Evolutionary conservation across 139 green algal genomes (phyloP).

Genomic region (Diplosphaera chodatii): DNA sequence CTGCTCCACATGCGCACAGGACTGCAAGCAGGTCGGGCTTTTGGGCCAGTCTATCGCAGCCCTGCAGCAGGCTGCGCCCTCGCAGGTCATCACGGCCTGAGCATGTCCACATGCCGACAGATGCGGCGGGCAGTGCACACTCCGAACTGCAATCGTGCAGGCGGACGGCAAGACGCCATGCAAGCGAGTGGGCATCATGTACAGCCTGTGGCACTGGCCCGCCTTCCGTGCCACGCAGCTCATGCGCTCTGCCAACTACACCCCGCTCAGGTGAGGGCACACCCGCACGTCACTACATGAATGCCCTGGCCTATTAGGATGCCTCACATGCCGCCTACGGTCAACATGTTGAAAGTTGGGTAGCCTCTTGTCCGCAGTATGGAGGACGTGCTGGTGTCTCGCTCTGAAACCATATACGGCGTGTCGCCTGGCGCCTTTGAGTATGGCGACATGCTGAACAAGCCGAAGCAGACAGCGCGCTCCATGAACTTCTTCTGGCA

Average conservation of each 20-base stretch:
- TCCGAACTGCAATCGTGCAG: too few species aligned
- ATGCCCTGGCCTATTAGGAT: too few species aligned
- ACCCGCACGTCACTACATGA: too few species aligned
- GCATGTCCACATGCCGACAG: too few species aligned
- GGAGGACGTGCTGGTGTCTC: not conserved
- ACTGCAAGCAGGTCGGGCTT: slow-evolving; percentile 2
- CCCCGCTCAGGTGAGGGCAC: too few species aligned
- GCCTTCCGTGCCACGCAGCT: not conserved
- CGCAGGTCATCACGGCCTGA: too few species aligned
- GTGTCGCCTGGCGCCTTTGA: not conserved
- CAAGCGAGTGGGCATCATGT: not conserved
- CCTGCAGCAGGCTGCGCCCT: too few species aligned
- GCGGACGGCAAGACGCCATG: not conserved
- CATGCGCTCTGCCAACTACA: not conserved
- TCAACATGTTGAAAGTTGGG: too few species aligned
- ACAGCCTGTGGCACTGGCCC: slow-evolving; percentile 2
- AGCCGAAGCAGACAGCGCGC: not conserved
- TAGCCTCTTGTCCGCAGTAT: too few species aligned
- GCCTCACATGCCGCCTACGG: too few species aligned
- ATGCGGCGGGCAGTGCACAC: too few species aligned
- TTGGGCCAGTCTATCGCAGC: too few species aligned
- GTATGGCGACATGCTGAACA: not conserved
- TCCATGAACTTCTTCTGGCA: not conserved
- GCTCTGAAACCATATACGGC: not conserved
- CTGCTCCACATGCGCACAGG: not conserved